Percentiles rank a stretch among this genome's conserved stretches.
Evolutionary conservation across 2,329 filamentous ascomycete genomes (phyloP).

Genomic region (Lojkania enalia): DNA sequence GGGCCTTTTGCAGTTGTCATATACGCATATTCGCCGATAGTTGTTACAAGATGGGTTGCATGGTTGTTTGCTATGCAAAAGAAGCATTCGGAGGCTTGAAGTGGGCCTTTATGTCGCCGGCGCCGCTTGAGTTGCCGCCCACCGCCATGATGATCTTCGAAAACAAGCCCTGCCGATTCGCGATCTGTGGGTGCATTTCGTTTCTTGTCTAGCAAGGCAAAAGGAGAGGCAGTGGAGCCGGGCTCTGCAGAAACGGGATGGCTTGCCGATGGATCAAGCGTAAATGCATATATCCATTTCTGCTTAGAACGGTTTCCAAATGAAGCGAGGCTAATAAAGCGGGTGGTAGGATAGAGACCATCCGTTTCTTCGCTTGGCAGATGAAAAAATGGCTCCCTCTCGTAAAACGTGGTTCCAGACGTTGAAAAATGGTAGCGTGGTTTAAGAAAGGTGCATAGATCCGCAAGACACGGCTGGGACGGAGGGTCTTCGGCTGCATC

Average conservation of each 20-base stretch:
- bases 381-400: conserved; percentile 91
- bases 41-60: conserved; percentile 84
- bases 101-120: conserved; percentile 39
- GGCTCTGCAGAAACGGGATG: conserved; percentile 63
- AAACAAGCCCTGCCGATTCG: conserved; percentile 42
- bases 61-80: conserved; percentile 92
- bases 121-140: conserved; percentile 47
- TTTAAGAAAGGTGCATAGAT: conserved; percentile 76
- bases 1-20: conserved; percentile 92
- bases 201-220: conserved; percentile 62
- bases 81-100: conserved; percentile 76
- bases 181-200: conserved; percentile 50
- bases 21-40: conserved; percentile 85
- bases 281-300: conserved; percentile 75
- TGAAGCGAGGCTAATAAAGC: conserved; percentile 86
- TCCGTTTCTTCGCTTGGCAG: conserved; percentile 52
- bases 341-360: conserved; percentile 67
- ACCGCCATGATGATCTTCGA: conserved; percentile 39
- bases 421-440: conserved; percentile 89
- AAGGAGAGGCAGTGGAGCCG: conserved; percentile 77
- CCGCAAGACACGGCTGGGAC: conserved; percentile 70
- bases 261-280: conserved; percentile 66
- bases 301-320: conserved; percentile 76
- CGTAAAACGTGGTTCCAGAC: conserved; percentile 74
- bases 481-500: conserved; percentile 57